Percentiles rank a stretch among this genome's conserved stretches.
Evolutionary conservation across 148 eudicot genomes (phyloP).

Genomic region (Fagopyrum homotropicum): DNA sequence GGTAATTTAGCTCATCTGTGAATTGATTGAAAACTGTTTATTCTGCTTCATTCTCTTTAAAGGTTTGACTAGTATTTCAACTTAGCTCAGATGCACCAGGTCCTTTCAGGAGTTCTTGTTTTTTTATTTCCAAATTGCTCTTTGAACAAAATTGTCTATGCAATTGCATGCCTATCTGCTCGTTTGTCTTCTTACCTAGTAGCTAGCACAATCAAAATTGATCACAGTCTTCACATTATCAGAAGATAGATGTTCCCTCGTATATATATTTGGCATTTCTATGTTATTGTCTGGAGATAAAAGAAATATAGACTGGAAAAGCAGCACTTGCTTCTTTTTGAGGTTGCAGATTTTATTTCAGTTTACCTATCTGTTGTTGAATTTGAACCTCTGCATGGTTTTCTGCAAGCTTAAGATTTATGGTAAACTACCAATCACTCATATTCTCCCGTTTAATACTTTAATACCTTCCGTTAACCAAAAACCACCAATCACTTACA

Average conservation of each 20-base stretch:
- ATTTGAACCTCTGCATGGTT: not conserved
- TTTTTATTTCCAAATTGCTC: not conserved
- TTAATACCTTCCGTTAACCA: not conserved
- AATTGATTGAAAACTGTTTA: not conserved
- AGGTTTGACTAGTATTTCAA: not conserved
- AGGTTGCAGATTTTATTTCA: not conserved
- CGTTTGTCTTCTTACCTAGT: not conserved
- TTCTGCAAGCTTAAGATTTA: not conserved
- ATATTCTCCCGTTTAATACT: not conserved
- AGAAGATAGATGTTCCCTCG: not conserved
- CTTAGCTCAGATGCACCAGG: not conserved
- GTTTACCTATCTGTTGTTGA: not conserved
- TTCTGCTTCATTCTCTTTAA: not conserved
- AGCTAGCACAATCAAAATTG: not conserved
- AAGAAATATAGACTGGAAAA: not conserved
- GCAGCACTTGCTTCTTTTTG: not conserved
- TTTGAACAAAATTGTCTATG: not conserved
- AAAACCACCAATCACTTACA: too few relatives aligned
- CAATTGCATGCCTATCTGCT: not conserved
- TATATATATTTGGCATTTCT: not conserved
- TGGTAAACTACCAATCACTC: not conserved
- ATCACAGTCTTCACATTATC: not conserved
- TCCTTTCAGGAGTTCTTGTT: not conserved
- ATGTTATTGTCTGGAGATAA: not conserved
- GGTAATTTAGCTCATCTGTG: constrained; percentile 6